Conservation (phyloP, 2,329 filamentous ascomycete genomes). For the Hypoxylon sp. region DNA sequence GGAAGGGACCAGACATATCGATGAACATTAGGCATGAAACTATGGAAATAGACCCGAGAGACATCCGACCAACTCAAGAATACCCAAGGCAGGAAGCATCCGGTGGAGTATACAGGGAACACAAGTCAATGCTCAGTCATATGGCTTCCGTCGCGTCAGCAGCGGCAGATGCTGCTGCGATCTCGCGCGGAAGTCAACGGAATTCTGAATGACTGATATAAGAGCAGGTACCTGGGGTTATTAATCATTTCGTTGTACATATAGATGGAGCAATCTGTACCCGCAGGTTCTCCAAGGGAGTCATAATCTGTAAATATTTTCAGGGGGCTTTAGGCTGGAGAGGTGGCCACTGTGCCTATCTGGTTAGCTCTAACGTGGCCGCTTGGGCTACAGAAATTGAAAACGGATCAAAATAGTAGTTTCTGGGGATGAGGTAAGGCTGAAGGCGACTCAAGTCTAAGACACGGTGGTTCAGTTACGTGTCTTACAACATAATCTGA, state of each 20-base stretch:
- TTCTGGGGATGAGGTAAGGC: conserved; percentile 7
- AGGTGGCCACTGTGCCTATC: neutral
- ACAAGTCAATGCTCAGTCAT: conserved; percentile 54
- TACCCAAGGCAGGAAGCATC: conserved; percentile 31
- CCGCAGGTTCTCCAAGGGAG: conserved; percentile 18
- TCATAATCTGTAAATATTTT: conserved; percentile 35
- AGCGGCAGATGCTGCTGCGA: conserved; percentile 50
- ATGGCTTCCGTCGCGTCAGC: conserved; percentile 56
- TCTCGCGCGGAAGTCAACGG: conserved; percentile 41
- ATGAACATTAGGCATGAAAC: conserved; percentile 45
- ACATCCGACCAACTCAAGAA: conserved; percentile 42
- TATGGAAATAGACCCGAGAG: conserved; percentile 54
- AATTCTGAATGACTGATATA: conserved; percentile 35
- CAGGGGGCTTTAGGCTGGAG: conserved; percentile 2
- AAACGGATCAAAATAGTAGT: conserved; percentile 9
- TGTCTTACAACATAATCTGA: conserved; percentile 30
- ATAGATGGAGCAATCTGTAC: conserved; percentile 17
- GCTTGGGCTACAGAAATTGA: conserved; percentile 14
- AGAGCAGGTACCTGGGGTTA: neutral
- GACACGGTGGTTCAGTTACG: conserved; percentile 19
- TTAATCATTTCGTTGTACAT: conserved; percentile 25
- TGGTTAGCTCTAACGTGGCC: neutral
- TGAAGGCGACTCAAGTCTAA: conserved; percentile 17
- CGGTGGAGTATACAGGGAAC: conserved; percentile 45
- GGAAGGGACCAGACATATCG: conserved; percentile 49